A percentile compares a stretch with the other conserved stretches of the same genome.
Conservation (phyloP, 1,284 basidiomycete genomes). For the Schizopora paradoxa region DNA sequence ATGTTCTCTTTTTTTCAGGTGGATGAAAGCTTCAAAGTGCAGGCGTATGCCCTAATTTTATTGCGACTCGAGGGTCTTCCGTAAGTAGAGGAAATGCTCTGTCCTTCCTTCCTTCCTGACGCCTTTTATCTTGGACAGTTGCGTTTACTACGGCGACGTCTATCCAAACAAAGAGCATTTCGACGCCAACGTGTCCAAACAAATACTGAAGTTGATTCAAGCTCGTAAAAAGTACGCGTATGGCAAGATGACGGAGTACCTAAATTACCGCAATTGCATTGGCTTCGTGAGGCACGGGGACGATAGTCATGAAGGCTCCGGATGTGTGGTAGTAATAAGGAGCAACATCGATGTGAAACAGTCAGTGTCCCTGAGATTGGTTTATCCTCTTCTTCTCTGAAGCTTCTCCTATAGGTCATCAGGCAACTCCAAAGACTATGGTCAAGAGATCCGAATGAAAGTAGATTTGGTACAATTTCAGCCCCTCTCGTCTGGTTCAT, state of each 20-base stretch:
- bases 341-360: too few relatives aligned
- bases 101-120: slow-evolving; percentile 6
- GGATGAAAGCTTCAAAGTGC: slow-evolving; percentile 60
- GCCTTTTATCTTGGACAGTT: slow-evolving; percentile 38
- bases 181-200: slow-evolving; percentile 43
- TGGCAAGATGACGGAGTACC: slow-evolving; percentile 57
- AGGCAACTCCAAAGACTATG: slow-evolving; percentile 2
- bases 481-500: not conserved
- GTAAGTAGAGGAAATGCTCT: too few relatives aligned
- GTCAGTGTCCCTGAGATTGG: too few relatives aligned
- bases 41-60: slow-evolving; percentile 85
- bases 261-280: slow-evolving; percentile 52
- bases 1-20: slow-evolving; percentile 41
- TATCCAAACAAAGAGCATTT: slow-evolving; percentile 68
- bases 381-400: too few relatives aligned
- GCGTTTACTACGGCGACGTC: slow-evolving; percentile 90
- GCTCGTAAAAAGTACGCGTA: slow-evolving; percentile 62
- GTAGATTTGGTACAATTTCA: not conserved
- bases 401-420: not conserved
- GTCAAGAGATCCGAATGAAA: slow-evolving; percentile 12
- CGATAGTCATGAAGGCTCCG: slow-evolving; percentile 31
- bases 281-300: slow-evolving; percentile 69
- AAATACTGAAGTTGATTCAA: slow-evolving; percentile 48
- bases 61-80: slow-evolving; percentile 83
- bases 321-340: slow-evolving; percentile 67